Evolutionary conservation across 1,139 yeast genomes (phyloP).

Genomic region (Hanseniaspora uvarum): DNA sequence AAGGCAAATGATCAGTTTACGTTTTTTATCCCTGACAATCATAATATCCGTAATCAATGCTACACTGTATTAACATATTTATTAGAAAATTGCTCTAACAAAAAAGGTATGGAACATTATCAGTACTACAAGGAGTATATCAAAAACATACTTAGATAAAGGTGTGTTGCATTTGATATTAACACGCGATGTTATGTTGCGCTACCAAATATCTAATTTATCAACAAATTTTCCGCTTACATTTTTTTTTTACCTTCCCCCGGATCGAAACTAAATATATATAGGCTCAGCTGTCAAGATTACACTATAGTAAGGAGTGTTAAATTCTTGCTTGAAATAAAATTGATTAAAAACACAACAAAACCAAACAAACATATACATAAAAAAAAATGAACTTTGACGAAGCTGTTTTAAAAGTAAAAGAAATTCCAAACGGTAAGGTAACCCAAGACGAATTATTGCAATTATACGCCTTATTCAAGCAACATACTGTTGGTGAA

Average conservation of each 20-base stretch:
- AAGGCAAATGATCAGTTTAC: slow-evolving; percentile 8
- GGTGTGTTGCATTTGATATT: not conserved
- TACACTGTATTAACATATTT: slow-evolving; percentile 1
- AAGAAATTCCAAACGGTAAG: slow-evolving; percentile 56
- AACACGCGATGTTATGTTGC: not conserved
- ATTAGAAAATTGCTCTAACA: not conserved
- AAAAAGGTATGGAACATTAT: not conserved
- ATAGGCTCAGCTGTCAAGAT: too few species aligned
- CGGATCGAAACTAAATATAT: too few species aligned
- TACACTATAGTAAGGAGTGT: too few species aligned
- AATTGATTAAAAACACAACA: too few species aligned
- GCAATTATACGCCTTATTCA: slow-evolving; percentile 76
- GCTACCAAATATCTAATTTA: not conserved
- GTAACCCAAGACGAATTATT: slow-evolving; percentile 83
- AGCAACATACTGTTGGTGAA: slow-evolving; percentile 96
- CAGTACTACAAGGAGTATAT: not conserved
- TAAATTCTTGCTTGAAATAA: too few species aligned
- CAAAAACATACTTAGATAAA: not conserved
- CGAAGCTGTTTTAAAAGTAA: slow-evolving; percentile 45
- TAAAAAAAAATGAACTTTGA: slow-evolving; percentile 28
- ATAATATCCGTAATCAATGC: slow-evolving; percentile 4
- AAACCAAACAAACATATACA: not conserved
- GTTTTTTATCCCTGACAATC: slow-evolving; percentile 11
- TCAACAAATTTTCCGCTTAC: not conserved
- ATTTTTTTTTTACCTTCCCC: not conserved